Evolutionary conservation across 2,329 filamentous ascomycete genomes (phyloP).

Genomic region (Nemania abortiva): DNA sequence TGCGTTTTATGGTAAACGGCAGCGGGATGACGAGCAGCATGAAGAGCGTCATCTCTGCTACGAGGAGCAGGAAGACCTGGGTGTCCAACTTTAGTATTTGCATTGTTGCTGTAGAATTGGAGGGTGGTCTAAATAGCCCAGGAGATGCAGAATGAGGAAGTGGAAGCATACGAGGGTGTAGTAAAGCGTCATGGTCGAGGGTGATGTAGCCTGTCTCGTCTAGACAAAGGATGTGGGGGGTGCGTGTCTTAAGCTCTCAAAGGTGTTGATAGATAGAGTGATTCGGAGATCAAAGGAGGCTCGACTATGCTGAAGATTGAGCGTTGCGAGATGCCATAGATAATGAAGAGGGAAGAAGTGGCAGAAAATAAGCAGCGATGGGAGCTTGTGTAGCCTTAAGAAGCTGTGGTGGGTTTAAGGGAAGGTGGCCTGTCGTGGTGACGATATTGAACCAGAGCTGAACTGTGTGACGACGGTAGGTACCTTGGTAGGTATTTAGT

Average conservation of each 20-base stretch:
- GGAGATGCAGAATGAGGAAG: not conserved
- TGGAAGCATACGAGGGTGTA: slow-evolving; percentile 60
- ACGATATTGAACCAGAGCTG: slow-evolving; percentile 40
- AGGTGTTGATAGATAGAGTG: not conserved
- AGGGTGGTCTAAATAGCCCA: not conserved
- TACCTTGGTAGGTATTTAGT: not conserved
- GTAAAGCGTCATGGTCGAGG: slow-evolving; percentile 62
- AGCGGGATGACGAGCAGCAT: slow-evolving; percentile 85
- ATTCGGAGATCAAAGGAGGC: slow-evolving; percentile 17
- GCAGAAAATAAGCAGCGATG: slow-evolving; percentile 11
- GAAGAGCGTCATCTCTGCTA: slow-evolving; percentile 86
- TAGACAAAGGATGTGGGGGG: slow-evolving; percentile 31
- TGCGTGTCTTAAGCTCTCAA: slow-evolving; percentile 16
- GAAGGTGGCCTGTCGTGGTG: slow-evolving; percentile 43
- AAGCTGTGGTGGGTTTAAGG: slow-evolving; percentile 30
- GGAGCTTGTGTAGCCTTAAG: slow-evolving; percentile 27
- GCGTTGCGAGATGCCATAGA: not conserved
- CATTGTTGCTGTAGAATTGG: slow-evolving; percentile 15
- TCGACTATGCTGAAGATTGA: not conserved
- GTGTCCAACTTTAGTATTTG: slow-evolving; percentile 44
- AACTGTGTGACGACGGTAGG: slow-evolving; percentile 24
- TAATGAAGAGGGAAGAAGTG: slow-evolving; percentile 11
- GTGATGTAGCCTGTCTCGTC: slow-evolving; percentile 31
- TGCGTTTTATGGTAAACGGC: slow-evolving; percentile 86
- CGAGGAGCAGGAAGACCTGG: slow-evolving; percentile 85